Evolutionary conservation across 2,329 filamentous ascomycete species (phyloP).

Genomic region (Penicillium oxalicum): DNA sequence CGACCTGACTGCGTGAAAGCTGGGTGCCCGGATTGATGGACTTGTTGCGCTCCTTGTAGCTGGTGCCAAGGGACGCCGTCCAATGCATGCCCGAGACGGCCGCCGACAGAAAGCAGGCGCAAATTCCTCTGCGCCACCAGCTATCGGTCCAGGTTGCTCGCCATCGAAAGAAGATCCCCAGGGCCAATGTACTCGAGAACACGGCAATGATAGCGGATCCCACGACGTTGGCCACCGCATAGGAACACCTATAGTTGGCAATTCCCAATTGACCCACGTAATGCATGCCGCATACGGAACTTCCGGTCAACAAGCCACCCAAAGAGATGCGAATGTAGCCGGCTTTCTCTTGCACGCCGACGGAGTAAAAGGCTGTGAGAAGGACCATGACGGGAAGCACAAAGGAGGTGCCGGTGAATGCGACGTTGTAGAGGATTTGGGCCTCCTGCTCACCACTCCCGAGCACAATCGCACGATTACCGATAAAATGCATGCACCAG

Average conservation of each 20-base stretch:
- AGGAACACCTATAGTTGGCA: conserved; percentile 65
- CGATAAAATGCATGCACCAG: conserved; percentile 79
- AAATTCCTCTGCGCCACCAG: conserved; percentile 67
- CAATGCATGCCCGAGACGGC: conserved; percentile 86
- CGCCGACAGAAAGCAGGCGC: conserved; percentile 61
- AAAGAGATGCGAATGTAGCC: conserved; percentile 54
- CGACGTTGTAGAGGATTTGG: conserved; percentile 67
- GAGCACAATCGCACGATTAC: conserved; percentile 71
- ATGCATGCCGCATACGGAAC: conserved; percentile 78
- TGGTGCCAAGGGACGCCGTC: conserved; percentile 67
- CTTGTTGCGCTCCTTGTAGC: conserved; percentile 54
- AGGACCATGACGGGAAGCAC: conserved; percentile 73
- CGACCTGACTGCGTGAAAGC: conserved; percentile 57
- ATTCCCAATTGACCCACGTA: conserved; percentile 82
- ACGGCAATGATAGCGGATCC: conserved; percentile 68
- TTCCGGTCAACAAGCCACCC: conserved; percentile 65
- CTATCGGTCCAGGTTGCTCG: conserved; percentile 69
- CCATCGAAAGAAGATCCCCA: conserved; percentile 72
- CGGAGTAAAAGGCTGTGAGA: conserved; percentile 63
- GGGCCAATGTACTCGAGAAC: conserved; percentile 61
- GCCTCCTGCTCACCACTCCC: conserved; percentile 55
- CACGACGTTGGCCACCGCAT: conserved; percentile 55
- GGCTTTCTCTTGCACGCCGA: conserved; percentile 55
- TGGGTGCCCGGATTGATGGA: conserved; percentile 36
- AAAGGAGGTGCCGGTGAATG: conserved; percentile 70